Base-by-base conservation (phyloP, 305 asterid species). In the Fraxinus dipetala region DNA sequence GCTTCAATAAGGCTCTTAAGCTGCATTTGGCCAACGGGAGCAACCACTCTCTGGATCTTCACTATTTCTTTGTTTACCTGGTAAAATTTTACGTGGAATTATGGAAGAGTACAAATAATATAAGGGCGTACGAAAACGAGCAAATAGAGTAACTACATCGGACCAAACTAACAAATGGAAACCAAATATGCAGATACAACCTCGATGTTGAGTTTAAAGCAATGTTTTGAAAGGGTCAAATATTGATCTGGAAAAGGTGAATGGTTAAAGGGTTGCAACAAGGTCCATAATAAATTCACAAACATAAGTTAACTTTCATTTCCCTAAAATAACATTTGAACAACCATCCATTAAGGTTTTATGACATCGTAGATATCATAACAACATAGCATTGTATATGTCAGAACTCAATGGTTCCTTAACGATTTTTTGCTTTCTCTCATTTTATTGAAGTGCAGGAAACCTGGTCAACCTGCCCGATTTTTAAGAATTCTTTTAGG, bases 11-110 rank as follows among this genome's bases (percentile, higher is more conserved):
- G 98, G 93, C 81, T 92, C 93, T 95, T 95, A 28, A 95, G 97
- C 90, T 92, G 98, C 94, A 90, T 89, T 89, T 95, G 99, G 63
- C 99, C 98, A 28, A 89, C 98, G 14, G 97, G 97, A 79, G 98
- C 98, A 56, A 94, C 87, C 40, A 94, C 98, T 92, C 94, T 91
- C 88, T 95, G 99, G 82, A 95, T 93, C 95, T 94, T 95, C 79
- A 95, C 99, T 28, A 95, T 95, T 88, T 95, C 99, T 88, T 92
- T 95, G 94, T 95, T 95, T 86, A 94, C 92, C 98, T 95, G 85
- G 86, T 31, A 69, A 56, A 85, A n/a, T 5, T 70, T 83, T 56
- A 38, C 61, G 43, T 26, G 28, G 72, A 54, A 69, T 63, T 16
- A 77, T 24, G 9, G 65, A 56, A 56, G 65, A 18, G 65, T 56